These are phyloP conservation scores for Taiozyma sp. DNA, from an alignment of 1,139 yeast species.

Conservation along the genomic window DNA sequence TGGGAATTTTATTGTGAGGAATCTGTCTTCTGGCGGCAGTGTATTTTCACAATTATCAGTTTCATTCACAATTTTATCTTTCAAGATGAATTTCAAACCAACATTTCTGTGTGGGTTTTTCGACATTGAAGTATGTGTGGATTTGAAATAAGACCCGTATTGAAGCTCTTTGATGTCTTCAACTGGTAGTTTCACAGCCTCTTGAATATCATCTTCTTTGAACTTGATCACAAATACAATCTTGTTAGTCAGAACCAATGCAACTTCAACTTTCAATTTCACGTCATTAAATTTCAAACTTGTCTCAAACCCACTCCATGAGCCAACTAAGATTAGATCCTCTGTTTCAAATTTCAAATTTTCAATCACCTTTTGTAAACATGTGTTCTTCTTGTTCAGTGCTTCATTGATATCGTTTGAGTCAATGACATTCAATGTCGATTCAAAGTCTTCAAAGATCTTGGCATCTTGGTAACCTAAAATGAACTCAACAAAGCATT, in stretches of 20 bases:
- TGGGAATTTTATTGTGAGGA: slow-evolving; percentile 25
- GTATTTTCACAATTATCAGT: not conserved
- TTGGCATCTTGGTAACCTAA: slow-evolving; percentile 30
- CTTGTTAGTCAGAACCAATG: slow-evolving; percentile 19
- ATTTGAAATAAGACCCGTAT: slow-evolving; percentile 27
- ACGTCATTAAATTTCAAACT: slow-evolving; percentile 16
- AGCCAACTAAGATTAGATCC: slow-evolving; percentile 21
- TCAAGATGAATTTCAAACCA: slow-evolving; percentile 28
- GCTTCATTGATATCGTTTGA: slow-evolving; percentile 27
- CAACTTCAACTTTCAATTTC: slow-evolving; percentile 12
- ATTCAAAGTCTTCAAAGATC: slow-evolving; percentile 35
- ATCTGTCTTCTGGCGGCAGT: slow-evolving; percentile 2
- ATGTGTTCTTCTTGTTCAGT: slow-evolving; percentile 20
- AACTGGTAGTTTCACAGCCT: slow-evolving; percentile 18
- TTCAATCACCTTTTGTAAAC: slow-evolving; percentile 65
- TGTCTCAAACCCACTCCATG: slow-evolving; percentile 21
- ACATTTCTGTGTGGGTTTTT: slow-evolving; percentile 27
- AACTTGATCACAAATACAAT: slow-evolving; percentile 25
- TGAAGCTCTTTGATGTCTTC: slow-evolving; percentile 18
- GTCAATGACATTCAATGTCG: slow-evolving; percentile 29
- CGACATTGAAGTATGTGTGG: slow-evolving; percentile 23
- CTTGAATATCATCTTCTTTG: slow-evolving; percentile 17
- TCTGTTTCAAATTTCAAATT: slow-evolving; percentile 85
- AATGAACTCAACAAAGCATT: slow-evolving; percentile 35
- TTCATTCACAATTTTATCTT: not conserved